Conservation (phyloP, 306 rosid species). For the Ziziphus jujuba region DNA sequence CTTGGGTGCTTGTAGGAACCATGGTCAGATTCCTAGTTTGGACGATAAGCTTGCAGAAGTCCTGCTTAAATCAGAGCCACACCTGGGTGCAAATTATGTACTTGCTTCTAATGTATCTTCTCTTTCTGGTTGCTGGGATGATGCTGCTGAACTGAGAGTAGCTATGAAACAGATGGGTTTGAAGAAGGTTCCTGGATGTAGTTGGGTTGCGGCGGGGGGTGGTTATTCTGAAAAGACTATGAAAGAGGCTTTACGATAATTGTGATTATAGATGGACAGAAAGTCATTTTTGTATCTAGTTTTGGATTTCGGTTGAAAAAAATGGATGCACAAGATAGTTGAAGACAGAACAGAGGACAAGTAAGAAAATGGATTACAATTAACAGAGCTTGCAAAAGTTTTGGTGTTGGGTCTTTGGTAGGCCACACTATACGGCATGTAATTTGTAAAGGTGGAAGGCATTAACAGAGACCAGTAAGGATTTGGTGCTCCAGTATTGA, state of each 20-base stretch:
- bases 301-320: background rate
- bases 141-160: constrained; percentile 50
- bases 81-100: constrained; percentile 54
- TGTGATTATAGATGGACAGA: background rate
- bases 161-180: constrained; percentile 59
- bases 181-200: constrained; percentile 57
- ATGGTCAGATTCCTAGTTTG: constrained; percentile 38
- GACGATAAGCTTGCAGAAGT: constrained; percentile 38
- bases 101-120: constrained; percentile 54
- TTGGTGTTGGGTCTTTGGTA: no score
- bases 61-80: constrained; percentile 49
- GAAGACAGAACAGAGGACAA: background rate
- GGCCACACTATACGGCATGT: no score
- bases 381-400: no score
- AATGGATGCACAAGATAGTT: background rate
- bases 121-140: constrained; percentile 43
- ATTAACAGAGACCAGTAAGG: background rate
- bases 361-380: background rate
- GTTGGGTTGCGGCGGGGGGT: constrained; percentile 58
- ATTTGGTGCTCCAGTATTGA: background rate
- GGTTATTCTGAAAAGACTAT: background rate
- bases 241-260: background rate
- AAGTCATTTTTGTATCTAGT: background rate
- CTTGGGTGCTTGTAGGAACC: constrained; percentile 53
- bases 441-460: background rate